Percentiles rank a stretch among this genome's conserved stretches.
Conservation (phyloP, 2,329 filamentous ascomycete species). For the Beauveria varroae region DNA sequence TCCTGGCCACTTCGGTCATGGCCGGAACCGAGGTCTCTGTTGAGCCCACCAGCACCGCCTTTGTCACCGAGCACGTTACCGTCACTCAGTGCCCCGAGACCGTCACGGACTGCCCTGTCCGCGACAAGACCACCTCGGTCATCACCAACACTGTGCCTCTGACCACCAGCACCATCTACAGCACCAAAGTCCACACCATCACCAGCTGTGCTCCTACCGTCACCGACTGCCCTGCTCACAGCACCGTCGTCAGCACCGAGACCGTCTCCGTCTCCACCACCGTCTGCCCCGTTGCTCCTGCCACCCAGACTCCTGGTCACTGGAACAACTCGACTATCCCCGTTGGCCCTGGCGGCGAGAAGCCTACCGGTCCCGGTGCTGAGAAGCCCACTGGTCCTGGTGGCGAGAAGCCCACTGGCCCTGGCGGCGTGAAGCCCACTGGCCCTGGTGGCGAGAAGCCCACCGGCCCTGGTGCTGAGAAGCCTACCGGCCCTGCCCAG, state of each 20-base stretch:
- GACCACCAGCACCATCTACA: slow-evolving; percentile 49
- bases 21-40: slow-evolving; percentile 21
- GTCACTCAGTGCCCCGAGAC: slow-evolving; percentile 53
- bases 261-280: slow-evolving; percentile 32
- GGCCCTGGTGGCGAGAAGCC: not conserved
- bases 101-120: slow-evolving; percentile 53
- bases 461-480: no score
- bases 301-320: slow-evolving; percentile 15
- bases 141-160: slow-evolving; percentile 32
- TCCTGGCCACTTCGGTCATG: slow-evolving; percentile 34
- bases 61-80: slow-evolving; percentile 51
- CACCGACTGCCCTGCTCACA: slow-evolving; percentile 50
- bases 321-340: slow-evolving; percentile 15
- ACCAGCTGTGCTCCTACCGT: slow-evolving; percentile 53
- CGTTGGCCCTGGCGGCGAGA: slow-evolving; percentile 1
- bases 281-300: slow-evolving; percentile 29
- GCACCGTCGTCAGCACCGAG: slow-evolving; percentile 29
- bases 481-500: not conserved
- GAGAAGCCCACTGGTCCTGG: slow-evolving; percentile 15
- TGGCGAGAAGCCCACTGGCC: slow-evolving; percentile 13
- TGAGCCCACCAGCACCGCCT: slow-evolving; percentile 38
- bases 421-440: not conserved
- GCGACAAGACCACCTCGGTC: slow-evolving; percentile 29
- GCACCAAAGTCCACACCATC: slow-evolving; percentile 53
- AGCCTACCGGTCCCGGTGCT: not conserved